Percentiles rank a stretch among this genome's conserved stretches.
phyloP scores from a whole-genome alignment of 352 stramenopile species.

The Hyaloperonospora brassicae region DNA sequence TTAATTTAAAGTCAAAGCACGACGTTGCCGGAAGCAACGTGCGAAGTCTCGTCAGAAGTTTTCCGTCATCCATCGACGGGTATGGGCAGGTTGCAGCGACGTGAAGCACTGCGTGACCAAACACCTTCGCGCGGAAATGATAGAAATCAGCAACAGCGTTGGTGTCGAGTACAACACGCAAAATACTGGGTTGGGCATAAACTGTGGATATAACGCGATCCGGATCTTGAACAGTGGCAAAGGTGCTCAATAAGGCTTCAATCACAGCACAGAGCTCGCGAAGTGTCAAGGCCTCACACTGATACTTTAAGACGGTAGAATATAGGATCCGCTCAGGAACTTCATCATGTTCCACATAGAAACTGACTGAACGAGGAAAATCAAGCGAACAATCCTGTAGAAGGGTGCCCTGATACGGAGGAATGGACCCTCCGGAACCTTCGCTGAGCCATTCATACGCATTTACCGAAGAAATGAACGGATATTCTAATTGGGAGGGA shows the following conservation, averaged over 20 bases:
- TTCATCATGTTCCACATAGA: not conserved
- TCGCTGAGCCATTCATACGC: not conserved
- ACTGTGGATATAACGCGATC: not conserved
- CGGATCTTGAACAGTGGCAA: not conserved
- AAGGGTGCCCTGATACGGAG: not conserved
- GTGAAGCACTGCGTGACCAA: not conserved
- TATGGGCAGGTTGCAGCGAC: not conserved
- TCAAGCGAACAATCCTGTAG: not conserved
- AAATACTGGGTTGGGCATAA: not conserved
- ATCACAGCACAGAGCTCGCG: not conserved
- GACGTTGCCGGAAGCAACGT: too few relatives aligned
- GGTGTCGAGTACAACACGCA: not conserved
- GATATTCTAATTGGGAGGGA: conserved; percentile 1
- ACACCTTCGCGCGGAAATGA: not conserved
- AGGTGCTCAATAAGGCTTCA: not conserved
- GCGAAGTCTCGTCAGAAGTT: too few relatives aligned
- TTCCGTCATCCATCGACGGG: not conserved
- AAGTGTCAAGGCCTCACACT: not conserved
- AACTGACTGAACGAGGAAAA: not conserved
- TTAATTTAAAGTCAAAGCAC: not conserved
- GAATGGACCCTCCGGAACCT: not conserved
- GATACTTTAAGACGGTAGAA: not conserved
- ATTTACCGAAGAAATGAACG: not conserved
- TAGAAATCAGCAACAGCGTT: not conserved
- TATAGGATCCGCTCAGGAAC: not conserved